These are phyloP conservation scores for Fusarium dlaminii DNA, from an alignment of 2,329 filamentous ascomycete genomes.

Conservation along the genomic window DNA sequence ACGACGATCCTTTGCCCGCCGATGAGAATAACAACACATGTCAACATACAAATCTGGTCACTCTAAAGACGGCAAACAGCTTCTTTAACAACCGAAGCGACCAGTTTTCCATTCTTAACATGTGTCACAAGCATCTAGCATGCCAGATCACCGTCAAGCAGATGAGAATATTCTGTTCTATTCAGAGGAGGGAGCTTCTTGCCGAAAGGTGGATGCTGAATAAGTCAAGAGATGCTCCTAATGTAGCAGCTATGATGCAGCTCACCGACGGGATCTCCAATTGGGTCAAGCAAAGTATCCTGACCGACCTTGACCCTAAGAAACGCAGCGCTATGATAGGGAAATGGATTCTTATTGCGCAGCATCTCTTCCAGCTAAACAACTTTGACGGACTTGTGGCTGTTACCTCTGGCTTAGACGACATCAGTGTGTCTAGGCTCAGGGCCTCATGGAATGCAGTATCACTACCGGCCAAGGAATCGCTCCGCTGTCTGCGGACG, in stretches of 20 bases:
- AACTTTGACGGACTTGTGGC: background rate
- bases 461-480: background rate
- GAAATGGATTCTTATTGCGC: background rate
- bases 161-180: background rate
- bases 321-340: background rate
- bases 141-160: background rate
- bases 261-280: background rate
- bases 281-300: background rate
- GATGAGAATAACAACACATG: background rate
- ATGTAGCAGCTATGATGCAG: background rate
- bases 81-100: background rate
- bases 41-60: background rate
- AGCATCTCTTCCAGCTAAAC: background rate
- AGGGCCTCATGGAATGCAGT: background rate
- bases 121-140: background rate
- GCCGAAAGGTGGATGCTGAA: background rate
- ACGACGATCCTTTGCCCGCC: background rate
- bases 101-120: background rate
- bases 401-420: background rate
- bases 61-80: background rate
- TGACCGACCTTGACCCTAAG: background rate
- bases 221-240: background rate
- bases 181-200: background rate
- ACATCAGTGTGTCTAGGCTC: background rate
- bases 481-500: background rate